Evolutionary conservation across 805 yeast species (phyloP).

Genomic region (Cephaloascus albidus): DNA sequence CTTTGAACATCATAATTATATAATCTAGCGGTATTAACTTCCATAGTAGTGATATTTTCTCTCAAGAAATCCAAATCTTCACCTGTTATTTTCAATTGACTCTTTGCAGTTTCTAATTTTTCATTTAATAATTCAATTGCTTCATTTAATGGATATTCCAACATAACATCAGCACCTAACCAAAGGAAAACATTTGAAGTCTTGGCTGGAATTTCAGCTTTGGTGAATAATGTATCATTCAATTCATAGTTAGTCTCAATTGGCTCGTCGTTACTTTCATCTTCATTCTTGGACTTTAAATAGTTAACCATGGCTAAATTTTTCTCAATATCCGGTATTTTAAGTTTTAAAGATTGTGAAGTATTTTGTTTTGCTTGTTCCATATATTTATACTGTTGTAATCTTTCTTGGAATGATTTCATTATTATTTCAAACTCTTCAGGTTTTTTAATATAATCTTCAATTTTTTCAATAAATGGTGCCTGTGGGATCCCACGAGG

Average conservation of each 20-base stretch:
- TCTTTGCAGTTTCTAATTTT: constrained; percentile 55
- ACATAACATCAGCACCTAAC: constrained; percentile 98
- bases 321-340: constrained; percentile 88
- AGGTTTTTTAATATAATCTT: constrained; percentile 55
- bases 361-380: constrained; percentile 45
- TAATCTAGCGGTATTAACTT: constrained; percentile 90
- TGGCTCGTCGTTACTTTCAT: constrained; percentile 18
- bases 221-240: constrained; percentile 86
- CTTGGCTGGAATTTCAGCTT: constrained; percentile 59
- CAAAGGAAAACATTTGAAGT: constrained; percentile 65
- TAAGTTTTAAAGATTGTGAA: constrained; percentile 43
- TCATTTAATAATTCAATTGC: constrained; percentile 62
- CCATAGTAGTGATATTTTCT: constrained; percentile 93
- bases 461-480: constrained; percentile 82
- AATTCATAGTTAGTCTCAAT: constrained; percentile 79
- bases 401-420: constrained; percentile 72
- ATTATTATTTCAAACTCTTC: constrained; percentile 66
- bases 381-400: constrained; percentile 89
- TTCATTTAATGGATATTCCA: constrained; percentile 86
- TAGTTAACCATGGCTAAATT: constrained; percentile 67
- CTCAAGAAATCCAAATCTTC: constrained; percentile 80
- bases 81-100: constrained; percentile 51
- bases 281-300: constrained; percentile 38
- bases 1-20: constrained; percentile 85
- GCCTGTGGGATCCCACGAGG: constrained; percentile 97